phyloP scores from a whole-genome alignment of 2,329 filamentous ascomycete species.

The Diaporthe sp. region DNA sequence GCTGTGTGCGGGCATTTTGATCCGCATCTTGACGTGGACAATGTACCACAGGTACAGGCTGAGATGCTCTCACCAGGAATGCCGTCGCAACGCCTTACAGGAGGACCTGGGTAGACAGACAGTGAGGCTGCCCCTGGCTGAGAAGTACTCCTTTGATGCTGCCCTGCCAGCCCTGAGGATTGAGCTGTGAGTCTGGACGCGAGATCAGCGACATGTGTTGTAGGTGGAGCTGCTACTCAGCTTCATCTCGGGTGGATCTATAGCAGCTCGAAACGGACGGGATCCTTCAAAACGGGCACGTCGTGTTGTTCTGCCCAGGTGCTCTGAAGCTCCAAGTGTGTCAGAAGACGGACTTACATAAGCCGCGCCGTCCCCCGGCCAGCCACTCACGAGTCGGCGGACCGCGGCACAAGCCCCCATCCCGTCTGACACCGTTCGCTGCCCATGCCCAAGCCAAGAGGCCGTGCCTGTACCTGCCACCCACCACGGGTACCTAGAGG shows the following conservation, averaged over 20 bases:
- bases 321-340: conserved; percentile 13
- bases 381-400: conserved; percentile 20
- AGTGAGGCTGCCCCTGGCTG: not conserved
- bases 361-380: not conserved
- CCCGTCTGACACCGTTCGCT: conserved; percentile 24
- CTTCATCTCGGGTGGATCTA: not conserved
- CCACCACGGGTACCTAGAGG: not conserved
- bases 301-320: not conserved
- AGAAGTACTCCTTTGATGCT: not conserved
- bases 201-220: not conserved
- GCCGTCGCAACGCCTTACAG: not conserved
- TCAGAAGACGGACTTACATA: conserved; percentile 22
- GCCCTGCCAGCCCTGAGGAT: not conserved
- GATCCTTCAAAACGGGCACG: conserved; percentile 9
- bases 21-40: not conserved
- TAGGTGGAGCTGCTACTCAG: not conserved
- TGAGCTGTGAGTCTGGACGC: not conserved
- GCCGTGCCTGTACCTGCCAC: conserved; percentile 1
- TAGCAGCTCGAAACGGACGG: conserved; percentile 19
- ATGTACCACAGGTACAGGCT: not conserved
- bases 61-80: not conserved
- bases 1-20: not conserved
- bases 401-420: conserved; percentile 21
- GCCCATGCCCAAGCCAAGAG: not conserved
- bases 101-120: not conserved